Conservation (phyloP, 768 basidiomycete species). For the Pulveroboletus ravenelii region DNA sequence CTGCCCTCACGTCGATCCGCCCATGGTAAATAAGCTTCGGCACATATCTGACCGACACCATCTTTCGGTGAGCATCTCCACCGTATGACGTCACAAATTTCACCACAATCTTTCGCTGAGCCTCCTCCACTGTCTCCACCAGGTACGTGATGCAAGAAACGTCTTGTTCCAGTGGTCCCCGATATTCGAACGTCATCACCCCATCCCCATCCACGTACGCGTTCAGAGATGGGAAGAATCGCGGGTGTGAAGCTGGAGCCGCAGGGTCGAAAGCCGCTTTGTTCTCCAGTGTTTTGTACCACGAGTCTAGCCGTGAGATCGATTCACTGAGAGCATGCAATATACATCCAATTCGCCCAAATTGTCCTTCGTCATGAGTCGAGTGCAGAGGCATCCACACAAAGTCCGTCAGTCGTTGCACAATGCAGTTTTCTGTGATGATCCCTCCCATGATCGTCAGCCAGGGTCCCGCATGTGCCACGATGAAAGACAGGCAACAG, state of each 20-base stretch:
- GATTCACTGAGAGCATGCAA: conserved; percentile 22
- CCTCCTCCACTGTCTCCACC: too few relatives aligned
- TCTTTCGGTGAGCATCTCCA: conserved; percentile 26
- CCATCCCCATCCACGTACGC: too few relatives aligned
- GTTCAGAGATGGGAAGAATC: too few relatives aligned
- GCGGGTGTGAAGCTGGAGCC: too few relatives aligned
- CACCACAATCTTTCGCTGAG: too few relatives aligned
- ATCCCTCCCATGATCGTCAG: conserved; percentile 32
- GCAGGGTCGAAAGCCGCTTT: too few relatives aligned
- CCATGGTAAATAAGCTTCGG: conserved; percentile 32
- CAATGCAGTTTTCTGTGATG: conserved; percentile 23
- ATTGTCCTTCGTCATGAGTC: conserved; percentile 14
- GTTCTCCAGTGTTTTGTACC: too few relatives aligned
- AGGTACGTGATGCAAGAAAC: too few relatives aligned
- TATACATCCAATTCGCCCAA: conserved; percentile 12
- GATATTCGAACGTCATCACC: too few relatives aligned
- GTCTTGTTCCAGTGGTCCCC: too few relatives aligned
- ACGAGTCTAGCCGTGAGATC: conserved; percentile 5
- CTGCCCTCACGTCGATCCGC: conserved; percentile 3
- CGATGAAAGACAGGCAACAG: conserved; percentile 32
- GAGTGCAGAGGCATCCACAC: conserved; percentile 23
- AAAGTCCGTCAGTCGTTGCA: conserved; percentile 34
- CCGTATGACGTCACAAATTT: conserved; percentile 34
- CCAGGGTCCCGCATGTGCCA: too few relatives aligned
- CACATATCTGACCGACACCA: conserved; percentile 27